Evolutionary conservation across 2,329 filamentous ascomycete genomes (phyloP), one percentile per base, ranked within the genome.

Genomic region (Metarhizium humberi): DNA sequence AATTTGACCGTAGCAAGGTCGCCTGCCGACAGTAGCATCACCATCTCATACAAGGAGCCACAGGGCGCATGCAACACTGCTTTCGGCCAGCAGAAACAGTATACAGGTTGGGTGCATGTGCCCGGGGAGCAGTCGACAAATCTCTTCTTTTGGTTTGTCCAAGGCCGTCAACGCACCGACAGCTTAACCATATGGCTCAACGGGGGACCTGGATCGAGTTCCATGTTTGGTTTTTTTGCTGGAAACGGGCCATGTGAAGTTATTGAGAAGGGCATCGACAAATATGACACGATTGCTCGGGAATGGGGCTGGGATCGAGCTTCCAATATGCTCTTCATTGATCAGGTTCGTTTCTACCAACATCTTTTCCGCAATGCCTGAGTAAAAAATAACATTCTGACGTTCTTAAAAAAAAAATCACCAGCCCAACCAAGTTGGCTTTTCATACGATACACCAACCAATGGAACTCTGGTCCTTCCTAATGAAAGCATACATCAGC

Each of bases 351-450:
- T 61, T 11, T 14, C 4, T 36, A 4, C 60, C 1, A 61, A 8
- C 18, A 60, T 59, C 6, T 61, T 60, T 25, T 62, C 59, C 50
- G 60, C 60, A 58, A 59, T 60, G 40, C 49, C 48, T 60, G 20
- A 50, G 25, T 43, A 43, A 34, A 3, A 34, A 52, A 6, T 2
- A 20, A 18, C 54, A 6, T 7, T 13, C 49, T 51, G 29, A 40
- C 43, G 29, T 45, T 25, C 20, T 25, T 25, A 16, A 16, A 11
- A 6, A 11, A 6, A 18, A 5, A 11, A n/a, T 29, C 36, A 58
- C 60, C 64, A 90, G 79, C 85, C 85, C 29, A 84, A 85, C 58
- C 84, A 89, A 69, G 81, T 89, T 51, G 81, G 82, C 30, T 84
- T 87, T 60, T 87, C 84, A 2, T 84, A 81, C 64, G 88, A 90